A percentile compares a stretch with the other conserved stretches of the same genome.
Evolutionary conservation across 2,329 filamentous ascomycete species (phyloP).

Genomic region (Epichloe elymi): DNA sequence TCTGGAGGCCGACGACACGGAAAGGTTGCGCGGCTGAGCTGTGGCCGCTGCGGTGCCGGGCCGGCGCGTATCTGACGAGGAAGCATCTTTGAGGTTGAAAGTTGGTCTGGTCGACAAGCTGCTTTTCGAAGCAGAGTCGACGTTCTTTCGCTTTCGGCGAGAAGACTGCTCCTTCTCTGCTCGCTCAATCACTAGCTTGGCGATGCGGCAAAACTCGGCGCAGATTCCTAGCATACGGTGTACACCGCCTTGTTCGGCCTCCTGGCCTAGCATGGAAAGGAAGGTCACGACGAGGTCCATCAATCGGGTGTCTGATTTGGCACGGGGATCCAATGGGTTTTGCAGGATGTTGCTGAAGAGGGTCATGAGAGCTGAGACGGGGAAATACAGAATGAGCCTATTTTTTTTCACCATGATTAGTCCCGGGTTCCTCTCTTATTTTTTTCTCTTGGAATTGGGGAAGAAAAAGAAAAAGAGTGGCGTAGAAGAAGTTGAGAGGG

Average conservation of each 20-base stretch:
- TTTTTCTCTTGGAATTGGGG: not conserved
- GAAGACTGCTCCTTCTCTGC: conserved; percentile 72
- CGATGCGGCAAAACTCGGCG: conserved; percentile 92
- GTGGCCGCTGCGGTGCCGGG: not conserved
- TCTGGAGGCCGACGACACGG: conserved; percentile 1
- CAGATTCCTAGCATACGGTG: conserved; percentile 90
- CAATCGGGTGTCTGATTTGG: conserved; percentile 74
- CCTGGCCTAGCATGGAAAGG: conserved; percentile 73
- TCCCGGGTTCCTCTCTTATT: too few species aligned
- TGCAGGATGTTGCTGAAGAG: conserved; percentile 94
- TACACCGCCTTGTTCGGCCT: conserved; percentile 81
- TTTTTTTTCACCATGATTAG: too few species aligned
- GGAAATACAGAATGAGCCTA: conserved; percentile 89
- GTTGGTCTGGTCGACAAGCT: conserved; percentile 1
- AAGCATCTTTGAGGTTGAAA: not conserved
- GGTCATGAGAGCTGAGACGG: conserved; percentile 86
- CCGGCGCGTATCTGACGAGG: conserved; percentile 4
- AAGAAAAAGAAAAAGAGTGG: not conserved
- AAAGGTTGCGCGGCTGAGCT: conserved; percentile 3
- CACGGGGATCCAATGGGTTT: conserved; percentile 80
- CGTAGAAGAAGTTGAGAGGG: not conserved
- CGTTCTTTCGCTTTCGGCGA: conserved; percentile 72
- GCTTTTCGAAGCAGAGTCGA: conserved; percentile 26
- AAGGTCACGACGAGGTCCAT: conserved; percentile 94
- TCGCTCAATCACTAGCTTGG: conserved; percentile 80